Evolutionary conservation across 164 flowering plant genomes (phyloP), one percentile per base, ranked within the genome.

Genomic region (Chloranthus sessilifolius): DNA sequence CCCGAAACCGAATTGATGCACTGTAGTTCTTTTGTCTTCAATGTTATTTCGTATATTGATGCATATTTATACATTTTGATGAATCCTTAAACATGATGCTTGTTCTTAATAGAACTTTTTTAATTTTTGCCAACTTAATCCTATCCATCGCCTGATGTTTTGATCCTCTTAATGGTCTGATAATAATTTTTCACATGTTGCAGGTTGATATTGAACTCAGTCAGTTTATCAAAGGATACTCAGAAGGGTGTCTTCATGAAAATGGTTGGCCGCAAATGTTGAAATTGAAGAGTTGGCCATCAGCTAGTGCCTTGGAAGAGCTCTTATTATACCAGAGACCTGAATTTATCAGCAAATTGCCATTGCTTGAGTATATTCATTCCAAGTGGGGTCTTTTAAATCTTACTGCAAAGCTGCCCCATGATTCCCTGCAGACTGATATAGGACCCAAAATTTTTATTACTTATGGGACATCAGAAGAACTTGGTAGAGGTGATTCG

Each of bases 301-400:
- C 89, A 27, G 83, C 89, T 0, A 77, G 80, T 77, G 85, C 88
- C 57, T 64, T 82, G 48, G 99, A 92, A 70, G 97, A 92, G 68
- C 86, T 92, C 60, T 62, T 88, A 42, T 47, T 74, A 69, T 81
- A 77, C 65, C 97, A 81, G 55, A 86, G 86, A 62, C 85, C 95
- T 59, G 97, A 92, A 34, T 82, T 92, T 53, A 74, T 86, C 52
- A 79, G 84, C 58, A 80, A 74, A 72, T 49, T 92, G 43, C 97
- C 99, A 26, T 70, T 88, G 47, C 84, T 86, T 33, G 97, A 92
- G 70, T 88, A 75, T 59, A 79, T 88, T 36, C 99, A 92, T 78
- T 83, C 91, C 24, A 86, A 88, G 70, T 86, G 86, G 85, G 99
- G 97, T 52, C 76, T 92, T 66, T 69, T 92, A 35, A 92, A 92